Conservation (phyloP, 176 grass and related monocot species). For the Carex parvula region DNA sequence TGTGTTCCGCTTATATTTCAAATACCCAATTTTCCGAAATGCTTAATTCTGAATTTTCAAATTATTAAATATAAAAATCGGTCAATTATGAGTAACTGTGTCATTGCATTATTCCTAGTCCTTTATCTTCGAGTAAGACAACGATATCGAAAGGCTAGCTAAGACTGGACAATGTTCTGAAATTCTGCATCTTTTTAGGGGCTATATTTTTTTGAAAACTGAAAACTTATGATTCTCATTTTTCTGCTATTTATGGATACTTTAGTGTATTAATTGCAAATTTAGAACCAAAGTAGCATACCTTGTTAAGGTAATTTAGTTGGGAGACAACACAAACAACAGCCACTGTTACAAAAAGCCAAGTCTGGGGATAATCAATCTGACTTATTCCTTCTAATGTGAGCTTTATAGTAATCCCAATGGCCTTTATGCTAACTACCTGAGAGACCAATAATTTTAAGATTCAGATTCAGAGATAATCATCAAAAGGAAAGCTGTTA, state of each 20-base stretch:
- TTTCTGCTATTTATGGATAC: neutral
- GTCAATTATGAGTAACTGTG: neutral
- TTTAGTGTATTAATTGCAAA: neutral
- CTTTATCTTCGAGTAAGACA: neutral
- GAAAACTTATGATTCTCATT: neutral
- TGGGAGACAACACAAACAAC: conserved; percentile 76
- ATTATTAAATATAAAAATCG: too few species aligned
- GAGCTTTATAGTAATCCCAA: conserved; percentile 92
- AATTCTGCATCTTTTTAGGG: neutral
- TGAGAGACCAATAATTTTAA: conserved; percentile 26
- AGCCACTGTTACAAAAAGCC: conserved; percentile 77
- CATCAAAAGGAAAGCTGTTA: neutral
- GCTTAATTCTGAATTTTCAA: too few species aligned
- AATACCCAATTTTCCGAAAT: too few species aligned
- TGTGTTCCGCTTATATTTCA: too few species aligned
- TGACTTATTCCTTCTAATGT: conserved; percentile 83
- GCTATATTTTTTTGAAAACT: neutral
- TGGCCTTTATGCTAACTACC: conserved; percentile 96
- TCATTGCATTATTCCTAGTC: neutral
- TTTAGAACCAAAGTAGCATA: neutral
- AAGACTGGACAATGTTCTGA: neutral
- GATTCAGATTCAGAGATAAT: neutral
- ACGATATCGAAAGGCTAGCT: neutral
- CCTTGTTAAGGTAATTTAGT: conserved; percentile 98
- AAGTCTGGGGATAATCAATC: conserved; percentile 72